Evolutionary conservation across 2,329 filamentous ascomycete genomes (phyloP).

Genomic region (Pseudocercospora macadamiae): DNA sequence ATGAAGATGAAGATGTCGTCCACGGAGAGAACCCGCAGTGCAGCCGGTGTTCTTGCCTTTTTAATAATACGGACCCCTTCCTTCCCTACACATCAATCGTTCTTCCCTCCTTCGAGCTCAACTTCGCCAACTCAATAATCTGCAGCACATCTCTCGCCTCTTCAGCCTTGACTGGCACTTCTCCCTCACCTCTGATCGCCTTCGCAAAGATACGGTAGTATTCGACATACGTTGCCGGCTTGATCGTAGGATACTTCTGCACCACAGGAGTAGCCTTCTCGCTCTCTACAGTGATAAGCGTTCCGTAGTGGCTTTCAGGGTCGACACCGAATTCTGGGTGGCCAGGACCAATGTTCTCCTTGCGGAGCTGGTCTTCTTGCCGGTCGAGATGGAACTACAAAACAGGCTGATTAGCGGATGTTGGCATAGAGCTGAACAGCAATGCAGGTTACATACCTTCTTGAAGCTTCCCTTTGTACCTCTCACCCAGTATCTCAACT

Average conservation of each 20-base stretch:
- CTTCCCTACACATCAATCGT: slow-evolving; percentile 39
- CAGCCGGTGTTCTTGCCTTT: not conserved
- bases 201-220: slow-evolving; percentile 64
- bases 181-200: slow-evolving; percentile 55
- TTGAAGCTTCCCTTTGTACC: slow-evolving; percentile 75
- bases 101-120: slow-evolving; percentile 57
- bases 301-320: slow-evolving; percentile 59
- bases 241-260: slow-evolving; percentile 59
- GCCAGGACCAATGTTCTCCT: slow-evolving; percentile 65
- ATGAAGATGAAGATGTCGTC: no score
- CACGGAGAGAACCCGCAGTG: no score
- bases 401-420: slow-evolving; percentile 15
- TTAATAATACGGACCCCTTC: not conserved
- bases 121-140: slow-evolving; percentile 59
- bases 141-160: slow-evolving; percentile 58
- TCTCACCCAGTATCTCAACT: slow-evolving; percentile 76
- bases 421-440: not conserved
- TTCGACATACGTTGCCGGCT: slow-evolving; percentile 68
- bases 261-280: slow-evolving; percentile 46
- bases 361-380: slow-evolving; percentile 68
- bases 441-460: slow-evolving; percentile 56
- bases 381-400: slow-evolving; percentile 62
- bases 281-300: slow-evolving; percentile 58
- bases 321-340: slow-evolving; percentile 69
- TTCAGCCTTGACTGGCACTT: slow-evolving; percentile 57